phyloP scores from a whole-genome alignment of 257 asterid genomes.

The Solanum piurae region DNA sequence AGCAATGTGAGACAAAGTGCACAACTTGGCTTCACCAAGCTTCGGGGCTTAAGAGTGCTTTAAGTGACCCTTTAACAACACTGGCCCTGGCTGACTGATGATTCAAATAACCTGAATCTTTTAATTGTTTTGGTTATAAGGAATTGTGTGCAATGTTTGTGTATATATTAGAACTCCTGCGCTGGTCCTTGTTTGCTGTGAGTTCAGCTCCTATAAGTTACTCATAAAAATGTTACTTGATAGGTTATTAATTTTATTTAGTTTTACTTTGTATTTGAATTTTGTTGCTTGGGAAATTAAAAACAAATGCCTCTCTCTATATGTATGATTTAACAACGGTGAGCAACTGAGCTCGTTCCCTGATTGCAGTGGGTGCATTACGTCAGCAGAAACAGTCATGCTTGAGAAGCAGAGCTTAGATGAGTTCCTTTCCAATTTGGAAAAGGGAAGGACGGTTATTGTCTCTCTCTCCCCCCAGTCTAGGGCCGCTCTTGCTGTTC shows the following conservation, averaged over 20 bases:
- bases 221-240: background rate
- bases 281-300: background rate
- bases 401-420: slow-evolving; percentile 98
- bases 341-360: slow-evolving; percentile 1
- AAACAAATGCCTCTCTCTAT: background rate
- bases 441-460: slow-evolving; percentile 57
- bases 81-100: background rate
- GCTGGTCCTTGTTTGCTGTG: background rate
- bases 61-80: background rate
- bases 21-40: background rate
- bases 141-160: background rate
- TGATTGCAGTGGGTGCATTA: slow-evolving; percentile 85
- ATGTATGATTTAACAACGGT: background rate
- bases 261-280: background rate
- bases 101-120: background rate
- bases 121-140: background rate
- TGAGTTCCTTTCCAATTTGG: slow-evolving; percentile 64
- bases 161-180: background rate
- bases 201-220: background rate
- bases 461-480: slow-evolving; percentile 95
- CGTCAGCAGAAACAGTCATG: slow-evolving; percentile 97
- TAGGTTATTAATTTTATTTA: background rate
- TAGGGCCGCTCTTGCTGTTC: slow-evolving; percentile 88
- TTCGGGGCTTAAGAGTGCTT: background rate
- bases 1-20: background rate